Conservation (phyloP, 148 eudicot species). For the Tetragonia tetragonoides region DNA sequence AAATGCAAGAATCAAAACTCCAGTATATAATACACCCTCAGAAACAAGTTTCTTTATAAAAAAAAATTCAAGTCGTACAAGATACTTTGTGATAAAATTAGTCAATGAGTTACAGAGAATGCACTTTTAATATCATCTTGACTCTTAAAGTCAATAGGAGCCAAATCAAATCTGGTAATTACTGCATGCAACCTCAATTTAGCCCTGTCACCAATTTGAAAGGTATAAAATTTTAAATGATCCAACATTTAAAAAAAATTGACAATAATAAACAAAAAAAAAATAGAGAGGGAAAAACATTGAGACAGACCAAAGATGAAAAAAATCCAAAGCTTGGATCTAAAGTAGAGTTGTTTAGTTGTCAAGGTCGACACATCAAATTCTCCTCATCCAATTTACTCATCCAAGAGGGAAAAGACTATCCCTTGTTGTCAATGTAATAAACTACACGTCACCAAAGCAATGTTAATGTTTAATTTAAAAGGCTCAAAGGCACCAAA, state of each 20-base stretch:
- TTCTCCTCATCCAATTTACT: not conserved
- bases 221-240: no score
- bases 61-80: slow-evolving; percentile 5
- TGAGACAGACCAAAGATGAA: no score
- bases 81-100: not conserved
- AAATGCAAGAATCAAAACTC: not conserved
- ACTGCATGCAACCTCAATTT: not conserved
- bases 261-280: no score
- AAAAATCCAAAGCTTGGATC: not conserved
- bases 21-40: not conserved
- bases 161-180: not conserved
- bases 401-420: no score
- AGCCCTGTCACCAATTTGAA: not conserved
- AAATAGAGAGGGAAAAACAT: no score
- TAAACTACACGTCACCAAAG: no score
- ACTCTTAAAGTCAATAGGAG: not conserved
- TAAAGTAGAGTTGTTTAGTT: not conserved
- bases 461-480: no score
- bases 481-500: not conserved
- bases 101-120: slow-evolving; percentile 1
- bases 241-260: no score
- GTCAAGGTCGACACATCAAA: not conserved
- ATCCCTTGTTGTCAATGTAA: no score
- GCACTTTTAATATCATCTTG: not conserved
- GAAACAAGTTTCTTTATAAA: not conserved